Evolutionary conservation across 345 rosid species (phyloP).

Genomic region (Erodium maritimum): DNA sequence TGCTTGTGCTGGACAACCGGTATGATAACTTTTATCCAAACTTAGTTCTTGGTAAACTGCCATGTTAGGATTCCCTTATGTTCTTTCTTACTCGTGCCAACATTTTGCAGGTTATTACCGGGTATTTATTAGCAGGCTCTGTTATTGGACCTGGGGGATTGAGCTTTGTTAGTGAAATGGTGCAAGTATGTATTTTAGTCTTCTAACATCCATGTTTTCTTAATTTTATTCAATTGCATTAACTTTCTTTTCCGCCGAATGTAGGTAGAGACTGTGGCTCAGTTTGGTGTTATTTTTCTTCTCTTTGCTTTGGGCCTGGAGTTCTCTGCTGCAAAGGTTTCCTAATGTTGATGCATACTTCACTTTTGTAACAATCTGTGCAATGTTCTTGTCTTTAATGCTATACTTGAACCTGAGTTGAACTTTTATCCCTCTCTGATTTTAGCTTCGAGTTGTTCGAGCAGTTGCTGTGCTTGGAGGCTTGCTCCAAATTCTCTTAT

Average conservation of each 20-base stretch:
- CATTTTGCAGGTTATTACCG: conserved; percentile 69
- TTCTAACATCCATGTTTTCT: not conserved
- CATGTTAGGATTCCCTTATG: not conserved
- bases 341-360: not conserved
- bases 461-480: conserved; percentile 92
- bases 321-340: conserved; percentile 73
- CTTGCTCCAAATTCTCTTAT: conserved; percentile 72
- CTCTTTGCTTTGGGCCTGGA: conserved; percentile 95
- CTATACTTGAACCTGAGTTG: not conserved
- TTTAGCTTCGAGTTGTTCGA: conserved; percentile 88
- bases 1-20: conserved; percentile 99
- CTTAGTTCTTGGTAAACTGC: not conserved
- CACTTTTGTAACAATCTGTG: not conserved
- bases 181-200: conserved; percentile 94
- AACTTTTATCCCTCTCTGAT: not conserved
- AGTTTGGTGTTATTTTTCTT: conserved; percentile 93
- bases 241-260: not conserved
- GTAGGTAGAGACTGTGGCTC: conserved; percentile 97
- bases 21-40: conserved; percentile 16
- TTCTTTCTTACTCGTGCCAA: not conserved
- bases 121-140: conserved; percentile 87
- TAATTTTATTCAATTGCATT: no score
- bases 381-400: not conserved
- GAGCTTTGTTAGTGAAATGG: conserved; percentile 91
- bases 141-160: conserved; percentile 93